Evolutionary conservation across 2,329 filamentous ascomycete species (phyloP).

Genomic region (Monilinia vaccinii-corymbosi): DNA sequence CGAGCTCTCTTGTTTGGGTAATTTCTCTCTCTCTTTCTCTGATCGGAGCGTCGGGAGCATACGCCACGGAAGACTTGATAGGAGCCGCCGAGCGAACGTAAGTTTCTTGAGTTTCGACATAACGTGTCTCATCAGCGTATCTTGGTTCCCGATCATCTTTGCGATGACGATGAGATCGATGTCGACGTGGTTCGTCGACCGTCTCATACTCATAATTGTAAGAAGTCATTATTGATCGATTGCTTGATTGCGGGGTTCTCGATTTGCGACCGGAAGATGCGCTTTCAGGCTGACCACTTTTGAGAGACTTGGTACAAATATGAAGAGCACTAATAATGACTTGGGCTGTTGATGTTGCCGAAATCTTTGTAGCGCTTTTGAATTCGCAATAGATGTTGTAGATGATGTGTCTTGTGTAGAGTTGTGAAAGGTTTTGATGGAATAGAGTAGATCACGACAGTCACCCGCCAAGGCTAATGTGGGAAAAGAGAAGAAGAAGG

Average conservation of each 20-base stretch:
- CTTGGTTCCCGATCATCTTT: constrained; percentile 38
- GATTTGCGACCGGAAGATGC: constrained; percentile 3
- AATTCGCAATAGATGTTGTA: background rate
- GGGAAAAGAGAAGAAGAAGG: no score
- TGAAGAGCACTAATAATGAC: background rate
- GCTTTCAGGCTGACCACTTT: background rate
- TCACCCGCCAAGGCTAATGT: background rate
- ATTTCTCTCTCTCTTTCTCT: constrained; percentile 8
- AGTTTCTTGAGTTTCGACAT: constrained; percentile 37
- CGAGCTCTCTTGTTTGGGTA: constrained; percentile 43
- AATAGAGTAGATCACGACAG: background rate
- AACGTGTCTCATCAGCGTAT: constrained; percentile 43
- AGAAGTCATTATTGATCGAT: constrained; percentile 10
- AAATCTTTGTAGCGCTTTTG: background rate
- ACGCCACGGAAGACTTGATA: constrained; percentile 15
- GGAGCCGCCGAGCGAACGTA: constrained; percentile 23
- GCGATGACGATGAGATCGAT: constrained; percentile 23
- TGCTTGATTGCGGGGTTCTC: constrained; percentile 1
- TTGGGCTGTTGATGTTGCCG: background rate
- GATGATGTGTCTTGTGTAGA: background rate
- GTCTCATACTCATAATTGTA: constrained; percentile 20
- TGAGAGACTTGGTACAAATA: background rate
- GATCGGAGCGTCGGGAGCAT: constrained; percentile 22
- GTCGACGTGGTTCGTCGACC: constrained; percentile 22
- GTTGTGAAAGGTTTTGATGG: background rate